Base-by-base conservation (phyloP, 2,329 filamentous ascomycete species). In the Nothomitra cinnamomea region DNA sequence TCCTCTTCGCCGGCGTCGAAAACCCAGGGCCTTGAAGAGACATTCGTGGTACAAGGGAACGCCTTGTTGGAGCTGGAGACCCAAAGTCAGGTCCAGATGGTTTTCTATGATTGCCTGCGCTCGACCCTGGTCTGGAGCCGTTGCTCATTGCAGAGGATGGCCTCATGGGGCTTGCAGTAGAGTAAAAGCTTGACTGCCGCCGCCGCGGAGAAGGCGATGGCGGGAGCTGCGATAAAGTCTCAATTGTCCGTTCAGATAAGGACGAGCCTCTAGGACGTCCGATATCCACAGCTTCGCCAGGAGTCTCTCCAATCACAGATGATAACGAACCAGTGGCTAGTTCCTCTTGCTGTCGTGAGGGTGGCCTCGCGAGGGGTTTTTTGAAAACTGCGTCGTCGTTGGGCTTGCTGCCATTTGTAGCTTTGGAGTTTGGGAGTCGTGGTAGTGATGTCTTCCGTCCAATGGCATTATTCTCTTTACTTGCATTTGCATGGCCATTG, bases 241-340 rank as follows among this genome's bases (percentile, higher is more conserved):
- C 87, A 42, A 94, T 82, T 0, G 89, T 94, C 55, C 90, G 75
- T 60, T 95, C 89, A 0, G 84, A 80, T 2, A 95, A 72, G 0
- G 86, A 89, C 13, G 70, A 70, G 12, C 72, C 63, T 58, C 52
- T 77, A 72, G 53, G 62, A 54, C 58, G 55, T 10, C 55, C 57
- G 10, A 58, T 57, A 43, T 57, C 58, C 4, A 52, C 0, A 19
- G 10, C 12, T n/a, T 32, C 40, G 55, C 51, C 3, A 4, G 32
- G 24, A 22, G 54, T 60, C 57, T 32, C 55, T 61, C 58, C 56
- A 59, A 47, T 47, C 57, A 56, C 22, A 6, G 51, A 36, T 40
- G 53, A 40, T 2, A 57, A 25, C 2, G 55, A 55, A 47, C 47
- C 36, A 5, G 62, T 60, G 15, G 57, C 36, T 42, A 64, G 63